These are phyloP conservation scores for Rhynchospora tenuis DNA, from an alignment of 176 grass and related monocot genomes.

Conservation along the genomic window DNA sequence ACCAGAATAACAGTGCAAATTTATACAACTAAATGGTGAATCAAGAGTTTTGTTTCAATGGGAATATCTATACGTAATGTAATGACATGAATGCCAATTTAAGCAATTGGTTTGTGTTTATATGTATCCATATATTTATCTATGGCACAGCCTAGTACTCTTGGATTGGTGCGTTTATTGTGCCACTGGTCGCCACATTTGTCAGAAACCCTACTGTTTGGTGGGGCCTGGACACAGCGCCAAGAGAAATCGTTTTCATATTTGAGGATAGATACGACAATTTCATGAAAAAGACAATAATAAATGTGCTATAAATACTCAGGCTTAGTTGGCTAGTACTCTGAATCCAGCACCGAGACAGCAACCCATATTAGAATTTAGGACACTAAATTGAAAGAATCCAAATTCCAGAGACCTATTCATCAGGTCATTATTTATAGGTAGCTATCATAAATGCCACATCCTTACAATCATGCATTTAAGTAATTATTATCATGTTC, in stretches of 20 bases:
- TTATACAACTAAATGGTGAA: not conserved
- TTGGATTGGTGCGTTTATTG: not conserved
- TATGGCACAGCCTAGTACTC: not conserved
- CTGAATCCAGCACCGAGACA: slow-evolving; percentile 14
- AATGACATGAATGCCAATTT: not conserved
- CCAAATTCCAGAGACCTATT: not conserved
- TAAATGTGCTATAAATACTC: slow-evolving; percentile 11
- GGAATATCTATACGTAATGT: not conserved
- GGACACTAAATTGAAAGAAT: slow-evolving; percentile 10
- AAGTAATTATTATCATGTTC: not conserved
- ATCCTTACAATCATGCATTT: not conserved
- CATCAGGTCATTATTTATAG: not conserved
- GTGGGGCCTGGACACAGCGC: not conserved
- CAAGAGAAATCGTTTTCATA: not conserved
- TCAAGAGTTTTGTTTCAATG: not conserved
- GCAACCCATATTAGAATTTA: slow-evolving; percentile 14
- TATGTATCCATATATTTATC: not conserved
- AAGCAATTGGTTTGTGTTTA: not conserved
- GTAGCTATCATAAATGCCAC: not conserved
- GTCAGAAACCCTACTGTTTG: not conserved
- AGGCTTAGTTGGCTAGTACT: slow-evolving; percentile 3
- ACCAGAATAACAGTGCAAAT: not conserved
- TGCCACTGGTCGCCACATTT: not conserved
- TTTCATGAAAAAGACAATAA: slow-evolving; percentile 12
- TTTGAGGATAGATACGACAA: not conserved